A percentile compares a stretch with the other conserved stretches of the same genome.
phyloP scores from a whole-genome alignment of 2,329 filamentous ascomycete species.

The Paecilomyces dactylethromorphus region DNA sequence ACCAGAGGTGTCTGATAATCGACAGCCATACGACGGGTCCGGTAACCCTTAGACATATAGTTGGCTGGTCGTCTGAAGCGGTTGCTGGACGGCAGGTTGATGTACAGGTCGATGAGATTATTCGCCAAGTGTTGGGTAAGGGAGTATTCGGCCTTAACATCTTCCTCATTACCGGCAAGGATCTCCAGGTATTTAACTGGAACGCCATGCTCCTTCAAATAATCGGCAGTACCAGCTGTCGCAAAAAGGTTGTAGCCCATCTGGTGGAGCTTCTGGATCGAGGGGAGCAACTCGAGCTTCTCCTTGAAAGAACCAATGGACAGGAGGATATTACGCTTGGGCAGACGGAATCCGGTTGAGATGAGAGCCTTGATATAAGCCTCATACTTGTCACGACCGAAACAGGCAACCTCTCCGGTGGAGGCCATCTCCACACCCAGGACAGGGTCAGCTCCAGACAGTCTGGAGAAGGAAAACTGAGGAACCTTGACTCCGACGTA shows the following conservation, averaged over 20 bases:
- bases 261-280: constrained; percentile 79
- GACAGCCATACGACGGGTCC: constrained; percentile 93
- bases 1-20: constrained; percentile 96
- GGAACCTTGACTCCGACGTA: constrained; percentile 97
- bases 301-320: constrained; percentile 98
- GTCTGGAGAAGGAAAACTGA: constrained; percentile 96
- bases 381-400: constrained; percentile 92
- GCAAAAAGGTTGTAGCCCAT: constrained; percentile 94
- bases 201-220: constrained; percentile 86
- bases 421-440: constrained; percentile 99
- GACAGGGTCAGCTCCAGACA: constrained; percentile 92
- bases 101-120: constrained; percentile 97
- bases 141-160: constrained; percentile 92
- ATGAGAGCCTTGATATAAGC: constrained; percentile 95
- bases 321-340: constrained; percentile 88
- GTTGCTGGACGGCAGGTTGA: constrained; percentile 98
- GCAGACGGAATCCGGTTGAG: constrained; percentile 92
- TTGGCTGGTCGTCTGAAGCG: constrained; percentile 92
- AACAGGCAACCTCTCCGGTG: constrained; percentile 95
- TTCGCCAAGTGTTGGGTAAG: constrained; percentile 94
- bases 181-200: constrained; percentile 91
- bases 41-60: constrained; percentile 98
- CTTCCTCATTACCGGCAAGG: constrained; percentile 67
- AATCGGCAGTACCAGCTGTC: constrained; percentile 93
- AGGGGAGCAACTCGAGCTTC: constrained; percentile 94